These are phyloP conservation scores for Endothia cerciana DNA, from an alignment of 2,329 filamentous ascomycete species.

Conservation along the genomic window DNA sequence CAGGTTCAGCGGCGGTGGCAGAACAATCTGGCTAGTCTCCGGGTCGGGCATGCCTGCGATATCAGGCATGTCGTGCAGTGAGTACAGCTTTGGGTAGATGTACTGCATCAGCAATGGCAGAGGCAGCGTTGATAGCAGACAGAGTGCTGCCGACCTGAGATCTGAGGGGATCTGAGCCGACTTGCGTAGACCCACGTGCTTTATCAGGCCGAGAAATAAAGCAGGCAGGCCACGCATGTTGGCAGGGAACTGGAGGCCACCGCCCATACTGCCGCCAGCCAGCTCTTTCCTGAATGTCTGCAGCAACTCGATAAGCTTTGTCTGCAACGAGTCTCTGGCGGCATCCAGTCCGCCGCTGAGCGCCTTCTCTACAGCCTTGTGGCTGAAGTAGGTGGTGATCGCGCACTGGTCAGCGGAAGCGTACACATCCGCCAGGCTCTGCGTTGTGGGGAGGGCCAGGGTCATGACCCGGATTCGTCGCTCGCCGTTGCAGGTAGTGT, in stretches of 20 bases:
- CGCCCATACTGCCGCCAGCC: slow-evolving; percentile 92
- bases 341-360: slow-evolving; percentile 86
- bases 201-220: slow-evolving; percentile 91
- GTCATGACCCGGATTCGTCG: slow-evolving; percentile 94
- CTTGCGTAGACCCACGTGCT: slow-evolving; percentile 91
- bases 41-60: slow-evolving; percentile 84
- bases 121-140: slow-evolving; percentile 90
- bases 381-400: slow-evolving; percentile 91
- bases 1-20: slow-evolving; percentile 84
- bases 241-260: slow-evolving; percentile 89
- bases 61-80: slow-evolving; percentile 94
- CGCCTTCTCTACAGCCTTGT: slow-evolving; percentile 94
- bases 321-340: slow-evolving; percentile 86
- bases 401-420: slow-evolving; percentile 94
- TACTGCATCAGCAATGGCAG: slow-evolving; percentile 90
- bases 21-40: slow-evolving; percentile 83
- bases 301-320: slow-evolving; percentile 88
- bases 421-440: slow-evolving; percentile 87
- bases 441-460: slow-evolving; percentile 88
- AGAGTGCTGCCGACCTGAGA: slow-evolving; percentile 89
- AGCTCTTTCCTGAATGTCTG: slow-evolving; percentile 97
- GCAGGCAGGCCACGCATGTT: slow-evolving; percentile 88
- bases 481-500: slow-evolving; percentile 98
- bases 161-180: slow-evolving; percentile 94
- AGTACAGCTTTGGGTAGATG: slow-evolving; percentile 85